Base-by-base conservation (phyloP, 2,329 filamentous ascomycete genomes). In the Penicillium sp. region DNA sequence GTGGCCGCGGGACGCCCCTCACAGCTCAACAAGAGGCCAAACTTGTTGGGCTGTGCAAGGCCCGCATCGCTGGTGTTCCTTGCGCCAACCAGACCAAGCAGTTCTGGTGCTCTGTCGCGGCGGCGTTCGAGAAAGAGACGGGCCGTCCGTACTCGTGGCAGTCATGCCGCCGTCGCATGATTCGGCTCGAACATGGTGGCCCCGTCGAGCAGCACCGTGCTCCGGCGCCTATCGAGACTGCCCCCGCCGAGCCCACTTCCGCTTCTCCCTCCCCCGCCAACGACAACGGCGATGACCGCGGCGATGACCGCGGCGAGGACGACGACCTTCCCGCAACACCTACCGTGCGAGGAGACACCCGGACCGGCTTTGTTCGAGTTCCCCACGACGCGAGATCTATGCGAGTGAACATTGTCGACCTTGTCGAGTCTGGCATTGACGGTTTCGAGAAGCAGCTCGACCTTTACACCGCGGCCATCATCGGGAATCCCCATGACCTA, bases 111-210 rank as follows among this genome's bases (percentile, higher is more conserved):
- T 42, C 48, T 3, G 62, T 71, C 6, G 62, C 70, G 5, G 38
- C 51, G 5, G 28, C 52, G 2, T 59, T 71, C 3, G 53, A 60
- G 12, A 38, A 48, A 31, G 28, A 50, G 41, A 67, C 65, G 12
- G 63, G 63, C 35, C 68, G 70, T n/a, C 42, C 55, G 11, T 72
- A 72, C 39, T 71, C 70, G 0, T 70, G 69, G 68, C 66, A 68
- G 38, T 72, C 70, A 3, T 72, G 70, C 42, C 68, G 65, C 5
- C 67, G 69, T 25, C 66, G 67, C 20, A 69, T 72, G 35, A 3
- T 20, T 15, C 38, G 31, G 2, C 50, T 45, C 51, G 60, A 62
- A 39, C 2, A 3, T 7, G 4, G 31, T 5, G 34, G n/a, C 25
- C 5, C n/a, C 6, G 2, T 6, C 11, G 17, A 20, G 25, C 14